Evolutionary conservation across 345 rosid species (phyloP).

Genomic region (Populus pruinosa): DNA sequence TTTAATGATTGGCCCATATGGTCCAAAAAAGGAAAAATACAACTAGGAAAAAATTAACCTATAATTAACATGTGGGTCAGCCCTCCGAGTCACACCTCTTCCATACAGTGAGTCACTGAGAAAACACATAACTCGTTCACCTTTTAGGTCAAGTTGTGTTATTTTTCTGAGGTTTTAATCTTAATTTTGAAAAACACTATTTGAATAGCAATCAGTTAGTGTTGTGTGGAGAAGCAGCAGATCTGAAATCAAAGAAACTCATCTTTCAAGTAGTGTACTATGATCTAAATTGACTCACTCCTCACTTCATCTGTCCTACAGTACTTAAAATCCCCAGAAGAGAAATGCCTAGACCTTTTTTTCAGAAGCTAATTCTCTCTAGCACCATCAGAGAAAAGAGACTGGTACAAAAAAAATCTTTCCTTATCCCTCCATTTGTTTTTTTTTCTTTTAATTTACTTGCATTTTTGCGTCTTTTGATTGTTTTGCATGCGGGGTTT

Average conservation of each 20-base stretch:
- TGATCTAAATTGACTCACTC: constrained; percentile 38
- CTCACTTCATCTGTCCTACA: background rate
- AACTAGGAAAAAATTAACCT: background rate
- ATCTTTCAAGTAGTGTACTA: constrained; percentile 28
- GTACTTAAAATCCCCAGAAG: background rate
- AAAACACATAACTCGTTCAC: constrained; percentile 17
- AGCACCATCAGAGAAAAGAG: constrained; percentile 59
- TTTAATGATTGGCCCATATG: background rate
- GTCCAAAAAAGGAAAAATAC: background rate
- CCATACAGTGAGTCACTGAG: constrained; percentile 8
- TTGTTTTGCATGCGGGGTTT: background rate
- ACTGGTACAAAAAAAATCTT: constrained; percentile 44
- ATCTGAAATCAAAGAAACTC: constrained; percentile 35
- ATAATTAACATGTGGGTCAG: background rate
- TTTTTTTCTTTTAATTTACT: background rate
- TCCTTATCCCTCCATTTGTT: background rate
- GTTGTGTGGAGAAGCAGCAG: constrained; percentile 27
- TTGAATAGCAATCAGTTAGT: constrained; percentile 27
- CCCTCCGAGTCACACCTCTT: background rate
- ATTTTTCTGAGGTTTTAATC: background rate
- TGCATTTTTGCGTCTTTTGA: background rate
- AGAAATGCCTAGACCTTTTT: constrained; percentile 71
- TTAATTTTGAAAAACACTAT: constrained; percentile 13
- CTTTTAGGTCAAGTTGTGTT: constrained; percentile 29
- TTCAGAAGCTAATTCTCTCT: constrained; percentile 67